Conservation (phyloP, 2,329 filamentous ascomycete species). For the Pleoardoris graminearum region DNA sequence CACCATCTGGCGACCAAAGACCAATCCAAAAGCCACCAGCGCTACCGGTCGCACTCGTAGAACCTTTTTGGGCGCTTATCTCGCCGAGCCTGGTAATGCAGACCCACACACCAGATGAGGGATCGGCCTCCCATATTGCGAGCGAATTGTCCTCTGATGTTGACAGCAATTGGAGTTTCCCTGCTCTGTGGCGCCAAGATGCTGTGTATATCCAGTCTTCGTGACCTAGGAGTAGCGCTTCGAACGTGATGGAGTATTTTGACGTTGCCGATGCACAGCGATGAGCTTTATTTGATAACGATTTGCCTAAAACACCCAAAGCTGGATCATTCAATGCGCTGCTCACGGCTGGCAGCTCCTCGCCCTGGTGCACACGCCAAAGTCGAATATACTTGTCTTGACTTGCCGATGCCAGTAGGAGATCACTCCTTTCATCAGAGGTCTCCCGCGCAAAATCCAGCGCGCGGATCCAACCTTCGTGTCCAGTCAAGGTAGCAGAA, state of each 20-base stretch:
- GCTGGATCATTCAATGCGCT: slow-evolving; percentile 60
- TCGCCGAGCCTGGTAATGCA: slow-evolving; percentile 85
- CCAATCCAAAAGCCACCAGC: slow-evolving; percentile 97
- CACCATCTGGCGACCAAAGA: slow-evolving; percentile 81
- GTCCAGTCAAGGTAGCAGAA: slow-evolving; percentile 78
- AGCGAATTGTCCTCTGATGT: slow-evolving; percentile 95
- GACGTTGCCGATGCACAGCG: slow-evolving; percentile 63
- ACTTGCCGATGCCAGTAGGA: slow-evolving; percentile 87
- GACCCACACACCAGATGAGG: slow-evolving; percentile 85
- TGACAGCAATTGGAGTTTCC: slow-evolving; percentile 74
- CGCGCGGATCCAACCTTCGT: slow-evolving; percentile 93
- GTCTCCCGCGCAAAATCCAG: slow-evolving; percentile 74
- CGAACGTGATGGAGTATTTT: slow-evolving; percentile 84
- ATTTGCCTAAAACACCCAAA: slow-evolving; percentile 66
- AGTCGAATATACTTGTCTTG: slow-evolving; percentile 97
- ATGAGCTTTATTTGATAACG: slow-evolving; percentile 87
- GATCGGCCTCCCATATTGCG: slow-evolving; percentile 87
- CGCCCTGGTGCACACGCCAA: slow-evolving; percentile 80
- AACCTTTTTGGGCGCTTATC: slow-evolving; percentile 92
- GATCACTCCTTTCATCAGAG: slow-evolving; percentile 60
- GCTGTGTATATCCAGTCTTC: slow-evolving; percentile 98
- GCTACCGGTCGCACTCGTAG: slow-evolving; percentile 93
- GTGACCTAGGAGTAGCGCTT: slow-evolving; percentile 89
- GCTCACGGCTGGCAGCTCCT: slow-evolving; percentile 62
- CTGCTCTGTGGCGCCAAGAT: slow-evolving; percentile 65